Evolutionary conservation across 176 grass and related monocot genomes (phyloP).

Genomic region (Juncus effusus): DNA sequence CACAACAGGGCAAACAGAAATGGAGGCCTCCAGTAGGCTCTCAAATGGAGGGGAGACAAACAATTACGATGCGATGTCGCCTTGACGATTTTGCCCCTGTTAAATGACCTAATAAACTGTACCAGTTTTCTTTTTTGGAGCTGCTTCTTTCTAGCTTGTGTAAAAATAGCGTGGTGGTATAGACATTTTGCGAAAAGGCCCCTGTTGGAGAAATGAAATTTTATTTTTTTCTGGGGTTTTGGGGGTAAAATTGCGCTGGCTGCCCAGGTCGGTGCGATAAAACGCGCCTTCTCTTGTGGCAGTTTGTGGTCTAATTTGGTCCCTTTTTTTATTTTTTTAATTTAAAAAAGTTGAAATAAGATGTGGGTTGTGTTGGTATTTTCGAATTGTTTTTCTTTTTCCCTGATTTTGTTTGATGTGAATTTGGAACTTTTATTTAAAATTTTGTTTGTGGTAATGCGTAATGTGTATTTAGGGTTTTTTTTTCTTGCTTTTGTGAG

Average conservation of each 20-base stretch:
- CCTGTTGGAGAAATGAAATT: conserved; percentile 18
- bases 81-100: conserved; percentile 29
- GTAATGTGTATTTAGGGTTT: conserved; percentile 5
- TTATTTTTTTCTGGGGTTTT: conserved; percentile 27
- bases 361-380: conserved; percentile 27
- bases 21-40: conserved; percentile 50
- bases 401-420: conserved; percentile 9
- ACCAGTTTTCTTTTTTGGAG: conserved; percentile 29
- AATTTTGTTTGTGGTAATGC: conserved; percentile 5
- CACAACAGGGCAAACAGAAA: conserved; percentile 45
- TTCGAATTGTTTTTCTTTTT: conserved; percentile 20
- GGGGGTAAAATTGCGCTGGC: conserved; percentile 53
- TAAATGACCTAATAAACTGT: conserved; percentile 12
- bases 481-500: conserved; percentile 10
- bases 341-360: conserved; percentile 26
- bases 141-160: conserved; percentile 60
- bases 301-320: conserved; percentile 63
- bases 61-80: conserved; percentile 74
- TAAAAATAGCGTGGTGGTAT: conserved; percentile 55
- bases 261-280: conserved; percentile 96
- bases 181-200: conserved; percentile 27
- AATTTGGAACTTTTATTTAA: conserved; percentile 13
- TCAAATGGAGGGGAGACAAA: conserved; percentile 56
- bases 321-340: conserved; percentile 9
- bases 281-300: conserved; percentile 95